phyloP scores from a whole-genome alignment of 805 yeast genomes.

The Wickerhamomyces chaumierensis region DNA sequence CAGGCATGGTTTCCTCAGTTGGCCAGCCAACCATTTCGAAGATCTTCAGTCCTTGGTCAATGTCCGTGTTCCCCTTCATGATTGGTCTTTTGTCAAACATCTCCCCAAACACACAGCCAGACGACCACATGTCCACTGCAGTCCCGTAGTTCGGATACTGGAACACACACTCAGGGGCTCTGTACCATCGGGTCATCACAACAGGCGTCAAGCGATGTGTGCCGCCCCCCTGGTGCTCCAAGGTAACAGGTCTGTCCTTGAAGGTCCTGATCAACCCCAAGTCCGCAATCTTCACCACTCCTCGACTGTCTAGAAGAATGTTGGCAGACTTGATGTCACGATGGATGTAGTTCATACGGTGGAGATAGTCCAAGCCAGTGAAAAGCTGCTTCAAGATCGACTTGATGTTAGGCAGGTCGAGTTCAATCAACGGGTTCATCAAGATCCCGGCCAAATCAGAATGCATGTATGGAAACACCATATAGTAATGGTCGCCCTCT shows the following conservation, averaged over 20 bases:
- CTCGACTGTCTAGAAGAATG: conserved; percentile 65
- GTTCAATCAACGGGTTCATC: conserved; percentile 58
- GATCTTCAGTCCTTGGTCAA: conserved; percentile 77
- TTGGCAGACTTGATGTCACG: conserved; percentile 97
- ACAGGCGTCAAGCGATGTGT: conserved; percentile 40
- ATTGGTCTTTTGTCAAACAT: conserved; percentile 75
- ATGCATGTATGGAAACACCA: conserved; percentile 88
- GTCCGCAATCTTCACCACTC: conserved; percentile 83
- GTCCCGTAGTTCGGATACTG: conserved; percentile 85
- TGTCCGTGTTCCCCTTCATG: conserved; percentile 72
- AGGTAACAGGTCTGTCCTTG: conserved; percentile 36
- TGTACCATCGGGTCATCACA: conserved; percentile 95
- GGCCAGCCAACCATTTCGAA: conserved; percentile 83
- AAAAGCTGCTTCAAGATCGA: conserved; percentile 72
- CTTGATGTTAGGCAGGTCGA: conserved; percentile 64
- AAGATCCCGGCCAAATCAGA: conserved; percentile 84
- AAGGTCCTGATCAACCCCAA: conserved; percentile 84
- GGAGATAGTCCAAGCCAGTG: conserved; percentile 74
- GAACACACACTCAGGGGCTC: conserved; percentile 87
- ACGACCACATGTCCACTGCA: conserved; percentile 96
- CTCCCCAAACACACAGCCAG: conserved; percentile 93
- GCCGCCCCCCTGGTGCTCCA: conserved; percentile 33
- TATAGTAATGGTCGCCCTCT: conserved; percentile 42
- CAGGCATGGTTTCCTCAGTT: conserved; percentile 28
- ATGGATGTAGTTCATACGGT: conserved; percentile 49